Evolutionary conservation across 306 rosid species (phyloP), one percentile per base, ranked within the genome.

Genomic region (Lotus japonicus): DNA sequence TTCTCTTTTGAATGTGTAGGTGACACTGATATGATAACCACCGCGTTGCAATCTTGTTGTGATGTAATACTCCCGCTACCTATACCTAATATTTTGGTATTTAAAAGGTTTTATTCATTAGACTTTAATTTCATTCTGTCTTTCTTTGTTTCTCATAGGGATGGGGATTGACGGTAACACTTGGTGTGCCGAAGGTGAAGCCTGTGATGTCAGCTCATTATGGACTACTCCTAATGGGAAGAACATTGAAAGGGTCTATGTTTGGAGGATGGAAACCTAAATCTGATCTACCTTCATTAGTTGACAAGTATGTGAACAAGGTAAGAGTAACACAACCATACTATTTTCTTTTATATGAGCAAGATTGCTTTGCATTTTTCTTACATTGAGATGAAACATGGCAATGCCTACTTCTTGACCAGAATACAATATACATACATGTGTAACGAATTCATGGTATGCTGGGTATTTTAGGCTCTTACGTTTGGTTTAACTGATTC

Each of bases 201-300:
- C 97, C 97, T 57, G 95, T 73, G 79, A 58, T 94, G 79, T 83
- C 84, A 9, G 97, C 96, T 78, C 97, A 94, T 77, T 94, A 90
- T 63, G 96, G 78, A 56, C 59, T 74, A 11, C 57, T 94, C 57
- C 82, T 94, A 28, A 72, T 73, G 44, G 96, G 97, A 79, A 90
- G 95, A 84, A 90, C 97, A 55, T 83, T 94, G 76, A 90, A 85
- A 81, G 98, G 98, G 42, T 64, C 97, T 58, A 79, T 90, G 48
- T 88, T 85, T 81, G 98, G 98, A 65, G 98, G 98, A 74, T 94
- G 97, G 98, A 94, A 78, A 81, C 98, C 98, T 35, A 94, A 94
- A 84, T 83, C 98, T 52, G 90, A 90, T 77, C 85, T 94, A 11
- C 98, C 98, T 71, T 86, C 89, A 26, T 73, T 94, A 54, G 89